Evolutionary conservation across 1,284 basidiomycete genomes (phyloP).

Genomic region (Phaffia rhodozyma): DNA sequence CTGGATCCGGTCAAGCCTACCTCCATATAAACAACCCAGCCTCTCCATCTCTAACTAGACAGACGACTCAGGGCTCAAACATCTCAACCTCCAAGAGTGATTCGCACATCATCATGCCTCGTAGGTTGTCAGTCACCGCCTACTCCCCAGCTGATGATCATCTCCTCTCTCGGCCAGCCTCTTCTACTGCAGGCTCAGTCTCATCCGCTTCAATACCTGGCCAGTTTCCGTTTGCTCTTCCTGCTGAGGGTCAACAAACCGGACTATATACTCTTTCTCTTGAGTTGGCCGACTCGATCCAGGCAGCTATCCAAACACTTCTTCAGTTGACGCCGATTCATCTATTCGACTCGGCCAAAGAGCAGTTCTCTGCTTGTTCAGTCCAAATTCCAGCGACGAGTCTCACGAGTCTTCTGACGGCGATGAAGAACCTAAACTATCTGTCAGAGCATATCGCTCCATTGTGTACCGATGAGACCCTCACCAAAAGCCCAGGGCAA

Average conservation of each 20-base stretch:
- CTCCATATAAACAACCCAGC: neutral
- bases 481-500: neutral
- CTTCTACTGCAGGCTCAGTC: neutral
- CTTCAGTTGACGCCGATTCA: constrained; percentile 76
- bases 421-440: constrained; percentile 82
- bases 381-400: constrained; percentile 72
- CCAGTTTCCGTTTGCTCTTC: neutral
- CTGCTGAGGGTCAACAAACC: constrained; percentile 10
- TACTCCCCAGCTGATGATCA: constrained; percentile 4
- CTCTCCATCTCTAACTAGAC: neutral
- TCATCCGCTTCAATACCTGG: neutral
- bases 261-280: constrained; percentile 35
- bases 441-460: constrained; percentile 57
- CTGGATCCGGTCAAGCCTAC: neutral
- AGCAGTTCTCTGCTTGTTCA: constrained; percentile 76
- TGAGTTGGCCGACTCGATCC: constrained; percentile 75
- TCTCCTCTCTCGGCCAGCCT: constrained; percentile 1
- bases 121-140: constrained; percentile 7
- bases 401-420: constrained; percentile 72
- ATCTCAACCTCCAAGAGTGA: constrained; percentile 17
- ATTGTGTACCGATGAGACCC: constrained; percentile 22
- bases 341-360: constrained; percentile 78
- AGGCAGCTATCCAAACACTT: constrained; percentile 75
- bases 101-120: constrained; percentile 25
- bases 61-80: neutral